Evolutionary conservation across 2,329 filamentous ascomycete genomes (phyloP), one percentile per base, ranked within the genome.

Genomic region (Fusarium sp.): DNA sequence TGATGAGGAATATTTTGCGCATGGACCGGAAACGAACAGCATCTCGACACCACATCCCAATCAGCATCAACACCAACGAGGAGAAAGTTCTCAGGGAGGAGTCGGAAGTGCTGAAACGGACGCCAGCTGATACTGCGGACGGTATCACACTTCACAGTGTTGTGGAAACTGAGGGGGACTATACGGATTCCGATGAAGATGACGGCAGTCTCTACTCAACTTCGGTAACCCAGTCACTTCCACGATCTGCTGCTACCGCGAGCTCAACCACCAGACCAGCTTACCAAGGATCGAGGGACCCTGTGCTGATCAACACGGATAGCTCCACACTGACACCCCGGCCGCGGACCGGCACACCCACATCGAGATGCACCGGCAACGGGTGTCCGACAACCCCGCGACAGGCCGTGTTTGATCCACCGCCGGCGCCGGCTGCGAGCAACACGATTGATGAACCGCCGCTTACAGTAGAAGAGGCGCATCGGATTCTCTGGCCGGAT

Each of bases 391-490:
- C 53, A 8, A 70, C 51, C n/a, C 69, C 61, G 10, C 63, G 57
- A 9, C 71, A 56, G 44, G 51, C 31, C 17, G 50, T 55, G 4
- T 50, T 53, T 3, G 61, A 61, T 36, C 27, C 50, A 36, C 54
- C 52, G 8, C 25, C 47, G 9, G 45, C 50, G n/a, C 49, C 55
- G 6, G 9, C 31, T 13, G 23, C 45, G 0, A 21, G 38, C 6
- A 47, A 65, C 7, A 65, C 68, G 13, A 44, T 61, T 4, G 68
- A 73, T 13, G 73, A 75, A 35, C 62, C 72, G 5, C 73, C 72
- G 1, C 72, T 79, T 65, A 78, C 77, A 4, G 73, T 75, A 3
- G 76, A 79, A 33, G 76, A 79, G 46, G 77, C 77, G 3, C 66
- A 66, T 3, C 69, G 71, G 31, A 79, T 79, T 15, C 61, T 79